Conservation (phyloP, 1,284 basidiomycete genomes). For the Malassezia restricta region DNA sequence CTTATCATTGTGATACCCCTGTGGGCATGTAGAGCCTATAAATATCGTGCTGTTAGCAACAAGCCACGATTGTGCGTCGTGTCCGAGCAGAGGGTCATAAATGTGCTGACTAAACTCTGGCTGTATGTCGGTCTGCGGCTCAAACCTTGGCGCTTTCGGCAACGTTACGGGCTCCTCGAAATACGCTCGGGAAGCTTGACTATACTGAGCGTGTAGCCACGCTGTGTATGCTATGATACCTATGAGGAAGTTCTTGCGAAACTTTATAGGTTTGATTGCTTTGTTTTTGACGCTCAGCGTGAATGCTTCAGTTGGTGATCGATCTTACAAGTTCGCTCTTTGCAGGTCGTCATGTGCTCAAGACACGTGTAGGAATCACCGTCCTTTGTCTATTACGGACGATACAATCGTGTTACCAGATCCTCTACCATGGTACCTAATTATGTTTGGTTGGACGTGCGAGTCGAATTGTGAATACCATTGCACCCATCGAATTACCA, state of each 20-base stretch:
- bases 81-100: no score
- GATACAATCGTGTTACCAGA: slow-evolving; percentile 26
- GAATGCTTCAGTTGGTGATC: slow-evolving; percentile 36
- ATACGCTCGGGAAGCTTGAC: no score
- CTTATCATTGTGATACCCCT: no score
- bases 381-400: slow-evolving; percentile 18
- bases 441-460: slow-evolving; percentile 59
- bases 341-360: slow-evolving; percentile 34
- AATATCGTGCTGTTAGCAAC: no score
- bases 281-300: background rate
- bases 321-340: slow-evolving; percentile 30
- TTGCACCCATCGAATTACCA: slow-evolving; percentile 74
- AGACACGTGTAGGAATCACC: slow-evolving; percentile 29
- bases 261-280: background rate
- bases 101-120: no score
- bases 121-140: no score
- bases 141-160: no score
- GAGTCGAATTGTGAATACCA: slow-evolving; percentile 73
- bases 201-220: no score
- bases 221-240: background rate
- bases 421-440: slow-evolving; percentile 52
- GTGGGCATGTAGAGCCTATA: no score
- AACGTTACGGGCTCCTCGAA: no score
- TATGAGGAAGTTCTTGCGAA: background rate
- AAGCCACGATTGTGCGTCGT: no score